A percentile compares a stretch with the other conserved stretches of the same genome.
Conservation (phyloP, 1,284 basidiomycete genomes). For the Neolentinus lepideus region DNA sequence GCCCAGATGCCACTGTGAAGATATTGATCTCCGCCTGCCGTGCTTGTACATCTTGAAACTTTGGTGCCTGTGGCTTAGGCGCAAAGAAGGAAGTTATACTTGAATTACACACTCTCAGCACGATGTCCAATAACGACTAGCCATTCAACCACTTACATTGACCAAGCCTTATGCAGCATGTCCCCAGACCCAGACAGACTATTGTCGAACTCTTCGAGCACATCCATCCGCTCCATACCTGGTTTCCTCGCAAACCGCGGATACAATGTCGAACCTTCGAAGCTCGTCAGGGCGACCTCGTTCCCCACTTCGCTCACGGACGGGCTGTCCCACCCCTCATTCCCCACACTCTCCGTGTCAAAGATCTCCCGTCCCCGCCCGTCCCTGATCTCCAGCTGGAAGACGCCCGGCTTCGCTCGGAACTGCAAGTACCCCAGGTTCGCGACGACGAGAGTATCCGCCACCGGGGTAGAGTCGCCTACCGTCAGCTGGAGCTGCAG, state of each 20-base stretch:
- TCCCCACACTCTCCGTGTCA: slow-evolving; percentile 76
- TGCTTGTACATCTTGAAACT: slow-evolving; percentile 19
- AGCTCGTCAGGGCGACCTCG: slow-evolving; percentile 74
- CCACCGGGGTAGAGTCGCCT: slow-evolving; percentile 44
- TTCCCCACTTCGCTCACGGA: slow-evolving; percentile 58
- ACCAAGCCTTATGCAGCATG: neutral
- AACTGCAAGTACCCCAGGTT: slow-evolving; percentile 97
- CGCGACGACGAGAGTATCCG: slow-evolving; percentile 86
- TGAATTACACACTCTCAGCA: neutral
- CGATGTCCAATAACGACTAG: neutral
- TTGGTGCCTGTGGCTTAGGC: slow-evolving; percentile 20
- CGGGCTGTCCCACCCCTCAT: slow-evolving; percentile 78
- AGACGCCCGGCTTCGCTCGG: slow-evolving; percentile 87
- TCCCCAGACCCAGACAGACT: neutral
- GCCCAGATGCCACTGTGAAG: slow-evolving; percentile 95
- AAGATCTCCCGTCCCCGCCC: slow-evolving; percentile 82
- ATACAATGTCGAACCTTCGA: slow-evolving; percentile 85
- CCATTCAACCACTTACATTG: neutral
- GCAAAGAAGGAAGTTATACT: slow-evolving; percentile 54
- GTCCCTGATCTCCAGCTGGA: slow-evolving; percentile 74
- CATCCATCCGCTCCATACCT: slow-evolving; percentile 80
- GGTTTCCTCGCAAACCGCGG: slow-evolving; percentile 66
- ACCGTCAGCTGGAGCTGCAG: slow-evolving; percentile 75
- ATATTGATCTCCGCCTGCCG: slow-evolving; percentile 91
- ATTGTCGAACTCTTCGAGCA: slow-evolving; percentile 48